Percentiles rank a stretch among this genome's conserved stretches.
phyloP scores from a whole-genome alignment of 2,329 filamentous ascomycete species.

The Chrysoporthe cubensis region DNA sequence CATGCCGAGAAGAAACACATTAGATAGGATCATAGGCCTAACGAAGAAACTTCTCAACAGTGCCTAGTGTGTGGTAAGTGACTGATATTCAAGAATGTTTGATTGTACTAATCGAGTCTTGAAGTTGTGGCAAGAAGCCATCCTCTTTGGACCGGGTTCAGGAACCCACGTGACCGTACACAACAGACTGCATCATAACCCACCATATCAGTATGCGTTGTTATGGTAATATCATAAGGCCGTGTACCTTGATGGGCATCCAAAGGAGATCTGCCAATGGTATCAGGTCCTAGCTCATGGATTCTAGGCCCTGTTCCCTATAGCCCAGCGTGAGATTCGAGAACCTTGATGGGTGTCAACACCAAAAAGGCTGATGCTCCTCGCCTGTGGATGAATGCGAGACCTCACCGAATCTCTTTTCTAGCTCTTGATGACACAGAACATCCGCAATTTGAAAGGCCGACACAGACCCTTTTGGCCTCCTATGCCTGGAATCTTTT shows the following conservation, averaged over 20 bases:
- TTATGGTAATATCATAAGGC: background rate
- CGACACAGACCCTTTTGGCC: background rate
- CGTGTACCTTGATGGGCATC: constrained; percentile 19
- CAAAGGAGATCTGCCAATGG: background rate
- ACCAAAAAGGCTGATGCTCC: background rate
- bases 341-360: constrained; percentile 21
- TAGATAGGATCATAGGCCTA: too few relatives aligned
- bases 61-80: too few relatives aligned
- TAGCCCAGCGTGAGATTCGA: background rate
- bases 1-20: too few relatives aligned
- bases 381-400: background rate
- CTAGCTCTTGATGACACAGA: too few relatives aligned
- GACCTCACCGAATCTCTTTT: too few relatives aligned
- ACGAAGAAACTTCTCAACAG: too few relatives aligned
- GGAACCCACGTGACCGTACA: background rate
- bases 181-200: background rate
- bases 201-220: background rate
- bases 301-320: background rate
- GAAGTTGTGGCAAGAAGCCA: background rate
- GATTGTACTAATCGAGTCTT: background rate
- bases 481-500: background rate
- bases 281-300: background rate
- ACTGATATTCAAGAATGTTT: too few relatives aligned
- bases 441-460: too few relatives aligned
- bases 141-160: background rate